Evolutionary conservation across 2,329 filamentous ascomycete genomes (phyloP), one percentile per base, ranked within the genome.

Genomic region (Grosmannia clavigera): DNA sequence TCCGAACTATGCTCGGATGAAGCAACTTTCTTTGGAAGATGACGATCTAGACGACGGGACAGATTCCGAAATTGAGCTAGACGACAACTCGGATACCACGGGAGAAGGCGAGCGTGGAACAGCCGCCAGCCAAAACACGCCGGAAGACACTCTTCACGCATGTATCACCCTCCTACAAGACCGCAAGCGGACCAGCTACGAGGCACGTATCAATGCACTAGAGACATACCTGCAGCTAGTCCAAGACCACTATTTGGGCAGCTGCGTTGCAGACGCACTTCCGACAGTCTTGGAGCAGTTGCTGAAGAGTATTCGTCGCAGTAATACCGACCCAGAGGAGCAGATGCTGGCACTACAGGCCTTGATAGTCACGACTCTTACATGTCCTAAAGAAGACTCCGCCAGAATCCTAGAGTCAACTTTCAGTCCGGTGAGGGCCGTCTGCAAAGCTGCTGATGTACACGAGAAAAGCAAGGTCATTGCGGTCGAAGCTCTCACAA

Each of bases 171-270:
- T 88, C 65, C 81, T 95, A 33, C 78, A 86, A 59, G 78, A 81
- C 63, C 85, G 88, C 67, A 95, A 95, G 77, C 84, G 86, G 65
- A 90, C 86, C 71, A 90, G 85, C 65, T 81, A 80, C 29, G 82
- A 88, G 63, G 83, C 84, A 27, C 83, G 90, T 58, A 86, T 90
- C 67, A 77, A 82, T 50, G 80, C 79, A 35, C 74, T 91, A 56
- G 75, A 75, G 53, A 77, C 76, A 1, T 90, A 86, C 69, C 78
- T 80, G 50, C 80, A 85, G 58, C 77, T 88, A 25, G 71, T 92
- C 58, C 88, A 86, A 63, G 79, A 82, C 54, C 84, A 88, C 66
- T 90, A 82, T 68, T 81, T 85, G 58, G 77, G 82, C 64, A 79
- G 84, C 58, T 75, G 86, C 65, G 76, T 91, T 22, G 79, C 82